Evolutionary conservation across 75 land plant genomes (phyloP), one percentile per base, ranked within the genome.

Genomic region (Cryptomeria japonica): DNA sequence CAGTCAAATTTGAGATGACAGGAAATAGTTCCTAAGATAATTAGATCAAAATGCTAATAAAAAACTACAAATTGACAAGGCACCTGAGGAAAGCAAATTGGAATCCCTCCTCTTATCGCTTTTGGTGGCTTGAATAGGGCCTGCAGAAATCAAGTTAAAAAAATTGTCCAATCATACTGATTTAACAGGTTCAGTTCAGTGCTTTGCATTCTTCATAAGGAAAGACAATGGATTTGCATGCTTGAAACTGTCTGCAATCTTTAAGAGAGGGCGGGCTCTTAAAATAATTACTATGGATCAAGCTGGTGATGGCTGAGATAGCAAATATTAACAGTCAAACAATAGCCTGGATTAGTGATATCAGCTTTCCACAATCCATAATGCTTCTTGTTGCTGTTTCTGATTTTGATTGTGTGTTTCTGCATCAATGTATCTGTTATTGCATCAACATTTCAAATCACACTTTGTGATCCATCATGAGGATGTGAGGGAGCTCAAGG

Each of bases 81-180:
- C 68, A 92, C 93, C 92, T 92, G 93, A 41, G 95, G 95, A 88
- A 94, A 94, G 75, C 95, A 94, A 56, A 94, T 92, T 31, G 95
- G 95, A 56, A 93, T 94, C 31, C 95, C 95, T 44, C 95, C 95
- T 18, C 95, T 88, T 77, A 94, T 94, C 12, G 94, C 95, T 64
- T 93, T 94, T 55, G 95, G 95, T 73, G 95, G 95, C 92, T 93
- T 94, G 53, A 94, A 94, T 31, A 93, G 87, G 19, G 95, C 95
- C 92, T 94, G 46, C 84, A 87, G 36, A 42, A 64, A 86, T 12
- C 80, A 77, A 77, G 80, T 80, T 80, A 10, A 34, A 77, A 73
- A 25, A 37, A 9, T 37, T 39, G 39, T 51, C 46, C 34, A 56
- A 18, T 32, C 36, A 85, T 28, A 49, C 16, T 5, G 37, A 32